Evolutionary conservation across 2,329 filamentous ascomycete genomes (phyloP), one percentile per base, ranked within the genome.

Genomic region (Fusarium compactum): DNA sequence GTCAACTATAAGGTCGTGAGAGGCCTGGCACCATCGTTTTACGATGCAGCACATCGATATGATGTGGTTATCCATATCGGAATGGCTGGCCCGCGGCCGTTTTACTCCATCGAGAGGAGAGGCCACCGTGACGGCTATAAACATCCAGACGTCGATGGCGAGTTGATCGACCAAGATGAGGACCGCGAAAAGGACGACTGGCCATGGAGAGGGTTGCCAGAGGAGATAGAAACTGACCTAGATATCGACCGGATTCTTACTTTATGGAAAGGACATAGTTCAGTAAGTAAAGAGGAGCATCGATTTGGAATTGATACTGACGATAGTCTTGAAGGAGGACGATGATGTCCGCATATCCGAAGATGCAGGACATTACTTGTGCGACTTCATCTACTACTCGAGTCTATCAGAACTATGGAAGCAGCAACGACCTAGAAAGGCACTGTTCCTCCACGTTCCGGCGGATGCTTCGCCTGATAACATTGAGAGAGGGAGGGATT

Each of bases 21-120:
- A 53, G 79, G 82, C 15, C 78, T 90, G 4, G 84, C 95, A 6
- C 92, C 93, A 2, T 77, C 77, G 8, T 83, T 97, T 8, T 88
- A 93, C 81, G 82, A 84, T 41, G 60, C 62, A 30, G 65, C 46
- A 20, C 45, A 77, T 77, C 62, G 82, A 51, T 85, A 90, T 57
- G 91, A 97, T 78, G 80, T 91, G 30, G 85, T 90, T 24, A 79
- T 97, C 6, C 93, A 97, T 79, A 91, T 97, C 54, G 94, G 94
- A 67, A 94, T 97, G 86, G 92, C 93, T 78, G 77, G 91, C 78
- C 75, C 87, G 81, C 72, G 85, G 79, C 73, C 89, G 16, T 79
- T 88, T 72, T 97, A 95, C 78, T 86, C 87, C 14, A 82, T 95
- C 11, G 94, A 97, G 82, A 85, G 87, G 14, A 83, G 87, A 38